Conservation (phyloP, 2,329 filamentous ascomycete genomes). For the Arthroderma sp. region DNA sequence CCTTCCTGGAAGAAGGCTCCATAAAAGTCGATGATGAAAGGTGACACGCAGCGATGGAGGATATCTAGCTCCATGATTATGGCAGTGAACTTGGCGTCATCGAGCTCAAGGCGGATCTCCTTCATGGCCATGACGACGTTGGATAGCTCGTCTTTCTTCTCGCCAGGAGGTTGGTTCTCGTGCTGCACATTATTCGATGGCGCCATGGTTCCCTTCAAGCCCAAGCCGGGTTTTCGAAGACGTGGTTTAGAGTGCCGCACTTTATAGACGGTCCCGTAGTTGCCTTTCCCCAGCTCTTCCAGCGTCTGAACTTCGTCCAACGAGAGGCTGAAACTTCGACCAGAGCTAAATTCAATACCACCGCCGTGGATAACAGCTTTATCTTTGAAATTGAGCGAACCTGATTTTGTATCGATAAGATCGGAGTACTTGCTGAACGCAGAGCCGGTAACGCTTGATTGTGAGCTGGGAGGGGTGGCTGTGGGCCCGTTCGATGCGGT, state of each 20-base stretch:
- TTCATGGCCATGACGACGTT: conserved; percentile 98
- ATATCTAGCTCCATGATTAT: conserved; percentile 98
- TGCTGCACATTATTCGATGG: conserved; percentile 9
- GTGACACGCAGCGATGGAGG: conserved; percentile 83
- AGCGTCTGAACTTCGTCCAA: conserved; percentile 88
- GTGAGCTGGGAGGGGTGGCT: conserved; percentile 3
- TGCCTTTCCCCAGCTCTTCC: conserved; percentile 90
- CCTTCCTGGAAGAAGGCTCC: conserved; percentile 98
- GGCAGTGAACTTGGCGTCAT: conserved; percentile 90
- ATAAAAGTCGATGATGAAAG: conserved; percentile 97
- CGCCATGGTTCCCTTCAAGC: conserved; percentile 40
- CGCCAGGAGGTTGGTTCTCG: conserved; percentile 3
- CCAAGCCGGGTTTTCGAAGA: conserved; percentile 47
- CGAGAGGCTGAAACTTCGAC: conserved; percentile 82
- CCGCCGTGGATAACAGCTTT: conserved; percentile 80
- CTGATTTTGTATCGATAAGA: conserved; percentile 81
- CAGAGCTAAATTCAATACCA: conserved; percentile 84
- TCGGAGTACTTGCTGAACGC: conserved; percentile 59
- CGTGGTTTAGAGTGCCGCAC: conserved; percentile 69
- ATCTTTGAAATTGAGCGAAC: conserved; percentile 82
- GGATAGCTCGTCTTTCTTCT: conserved; percentile 18
- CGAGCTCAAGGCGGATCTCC: conserved; percentile 86
- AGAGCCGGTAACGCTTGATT: conserved; percentile 22
- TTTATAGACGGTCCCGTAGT: conserved; percentile 97
- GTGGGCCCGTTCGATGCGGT: conserved; percentile 1